Base-by-base conservation (phyloP, 192 early-diverging fungal species). In the Podila epicladia region DNA sequence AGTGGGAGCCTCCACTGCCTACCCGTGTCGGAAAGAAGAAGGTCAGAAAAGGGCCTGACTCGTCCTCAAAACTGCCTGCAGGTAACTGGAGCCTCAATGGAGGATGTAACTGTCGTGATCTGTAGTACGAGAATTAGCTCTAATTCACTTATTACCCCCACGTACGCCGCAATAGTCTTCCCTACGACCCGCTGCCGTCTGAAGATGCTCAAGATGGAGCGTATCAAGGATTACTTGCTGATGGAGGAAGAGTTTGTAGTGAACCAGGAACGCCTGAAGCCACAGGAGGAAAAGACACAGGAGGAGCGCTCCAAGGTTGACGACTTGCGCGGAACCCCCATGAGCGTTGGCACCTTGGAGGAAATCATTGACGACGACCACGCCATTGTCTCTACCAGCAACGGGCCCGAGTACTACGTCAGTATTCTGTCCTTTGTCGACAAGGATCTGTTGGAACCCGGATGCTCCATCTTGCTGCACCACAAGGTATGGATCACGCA, bases 331-430 rank as follows among this genome's bases (percentile, higher is more conserved):
- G 98, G 98, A 17, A 94, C 93, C 41, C 98, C 98, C 15, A 99
- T 99, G 97, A 88, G 92, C 41, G 96, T 99, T 6, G 97, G 98
- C 11, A 91, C 93, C 1, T 88, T 99, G 33, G 98, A 99, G 82
- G 98, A 99, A 75, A 98, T 99, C 65, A 98, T 99, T 86, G 98
- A 99, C 80, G 98, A 99, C 73, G 95, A 99, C 85, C 98, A 99
- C 71, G 98, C 96, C 49, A 99, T 99, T 82, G 93, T 99, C 48
- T 97, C 96, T 32, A 93, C 94, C 33, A 87, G 93, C 17, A 90
- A 93, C 6, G 97, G 97, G 22, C 95, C 95, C 5, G 97, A 99
- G 72, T 98, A 95, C 87, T 99, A 99, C 82, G 98, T 99, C 61
- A 92, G 89, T 67, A 96, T 99, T 74, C 92, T 99, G 84, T 97